Evolutionary conservation across 331 rosid genomes (phyloP).

Genomic region (Quercus tomentella): DNA sequence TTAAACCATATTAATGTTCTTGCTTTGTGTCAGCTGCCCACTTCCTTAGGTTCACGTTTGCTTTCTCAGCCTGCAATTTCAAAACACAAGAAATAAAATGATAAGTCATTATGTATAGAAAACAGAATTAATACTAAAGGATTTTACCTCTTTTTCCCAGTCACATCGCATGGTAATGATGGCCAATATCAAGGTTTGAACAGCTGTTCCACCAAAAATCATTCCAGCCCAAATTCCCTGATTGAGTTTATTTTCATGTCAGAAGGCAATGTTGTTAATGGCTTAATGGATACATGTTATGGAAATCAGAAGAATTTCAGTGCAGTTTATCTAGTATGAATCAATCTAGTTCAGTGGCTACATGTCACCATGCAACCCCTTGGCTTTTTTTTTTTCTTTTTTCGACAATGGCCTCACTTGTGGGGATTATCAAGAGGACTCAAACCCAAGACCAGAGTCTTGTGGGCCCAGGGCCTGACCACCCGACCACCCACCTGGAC

Average conservation of each 20-base stretch:
- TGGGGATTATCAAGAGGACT: too few species aligned
- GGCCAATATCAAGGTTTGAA: constrained; percentile 56
- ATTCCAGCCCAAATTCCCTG: constrained; percentile 84
- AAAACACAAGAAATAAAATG: constrained; percentile 9
- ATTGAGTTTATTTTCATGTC: not conserved
- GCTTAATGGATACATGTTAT: too few species aligned
- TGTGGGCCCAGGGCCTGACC: too few species aligned
- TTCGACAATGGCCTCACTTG: too few species aligned
- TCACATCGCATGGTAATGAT: constrained; percentile 49
- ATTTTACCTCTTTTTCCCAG: constrained; percentile 63
- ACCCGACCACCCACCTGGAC: too few species aligned
- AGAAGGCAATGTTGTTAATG: too few species aligned
- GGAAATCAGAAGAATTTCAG: too few species aligned
- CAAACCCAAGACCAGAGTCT: too few species aligned
- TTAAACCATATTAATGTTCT: not conserved
- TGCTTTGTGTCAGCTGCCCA: constrained; percentile 20
- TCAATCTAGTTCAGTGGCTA: too few species aligned
- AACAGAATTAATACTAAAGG: not conserved
- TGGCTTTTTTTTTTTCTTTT: too few species aligned
- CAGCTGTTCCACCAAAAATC: constrained; percentile 82
- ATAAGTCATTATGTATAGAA: not conserved
- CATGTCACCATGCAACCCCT: too few species aligned
- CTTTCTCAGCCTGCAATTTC: constrained; percentile 51
- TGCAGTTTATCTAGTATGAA: too few species aligned
- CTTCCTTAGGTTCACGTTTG: constrained; percentile 25